A percentile compares a stretch with the other conserved stretches of the same genome.
These are phyloP conservation scores for Chlorophyllum brunneum DNA, from an alignment of 768 basidiomycete genomes.

Conservation along the genomic window DNA sequence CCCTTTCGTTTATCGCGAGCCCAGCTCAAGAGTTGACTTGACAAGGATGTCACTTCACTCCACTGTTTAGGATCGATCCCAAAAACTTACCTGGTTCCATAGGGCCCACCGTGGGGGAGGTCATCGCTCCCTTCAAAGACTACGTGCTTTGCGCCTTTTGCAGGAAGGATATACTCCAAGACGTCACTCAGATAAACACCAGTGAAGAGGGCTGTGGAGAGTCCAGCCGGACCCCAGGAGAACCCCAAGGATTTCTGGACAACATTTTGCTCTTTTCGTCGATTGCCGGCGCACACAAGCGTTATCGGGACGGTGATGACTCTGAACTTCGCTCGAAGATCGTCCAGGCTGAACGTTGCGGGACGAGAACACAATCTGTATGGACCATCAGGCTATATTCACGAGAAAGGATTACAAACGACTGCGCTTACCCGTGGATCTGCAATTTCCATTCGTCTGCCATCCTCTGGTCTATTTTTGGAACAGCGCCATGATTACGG, in stretches of 20 bases:
- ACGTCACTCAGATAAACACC: conserved; percentile 57
- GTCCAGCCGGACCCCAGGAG: conserved; percentile 48
- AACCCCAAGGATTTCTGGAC: conserved; percentile 54
- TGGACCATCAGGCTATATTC: neutral
- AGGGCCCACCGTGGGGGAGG: conserved; percentile 56
- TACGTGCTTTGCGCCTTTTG: too few relatives aligned
- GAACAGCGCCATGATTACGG: conserved; percentile 62
- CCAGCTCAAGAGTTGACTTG: conserved; percentile 40
- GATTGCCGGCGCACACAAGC: too few relatives aligned
- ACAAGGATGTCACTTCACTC: conserved; percentile 12
- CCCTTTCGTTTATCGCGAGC: conserved; percentile 40
- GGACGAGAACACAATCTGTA: conserved; percentile 29
- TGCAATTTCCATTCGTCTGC: conserved; percentile 41
- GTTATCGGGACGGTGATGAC: conserved; percentile 59
- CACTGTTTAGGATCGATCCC: neutral
- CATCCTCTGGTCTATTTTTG: conserved; percentile 33
- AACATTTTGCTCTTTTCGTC: conserved; percentile 65
- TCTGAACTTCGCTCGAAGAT: conserved; percentile 41
- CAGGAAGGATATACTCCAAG: conserved; percentile 41
- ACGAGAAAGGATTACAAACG: neutral
- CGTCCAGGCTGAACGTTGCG: conserved; percentile 36
- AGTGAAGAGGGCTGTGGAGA: conserved; percentile 55
- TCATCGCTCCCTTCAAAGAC: conserved; percentile 56
- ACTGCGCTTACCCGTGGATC: conserved; percentile 35
- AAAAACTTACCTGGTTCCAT: conserved; percentile 41